A percentile compares a stretch with the other conserved stretches of the same genome.
Conservation (phyloP, 441 rosid species). For the Mallotus repandus region DNA sequence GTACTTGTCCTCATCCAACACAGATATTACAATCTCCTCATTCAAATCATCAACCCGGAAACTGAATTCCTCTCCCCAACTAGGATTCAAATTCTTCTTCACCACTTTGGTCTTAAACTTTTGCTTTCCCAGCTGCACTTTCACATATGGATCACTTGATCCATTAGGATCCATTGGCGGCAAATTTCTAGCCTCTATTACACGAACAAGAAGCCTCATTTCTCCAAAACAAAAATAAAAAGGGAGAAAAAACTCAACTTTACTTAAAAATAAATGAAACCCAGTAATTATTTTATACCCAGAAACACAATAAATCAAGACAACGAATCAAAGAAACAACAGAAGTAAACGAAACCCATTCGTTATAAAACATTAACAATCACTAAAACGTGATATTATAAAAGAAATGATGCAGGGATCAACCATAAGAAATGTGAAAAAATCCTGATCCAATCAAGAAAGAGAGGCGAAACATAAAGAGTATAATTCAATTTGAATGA, state of each 20-base stretch:
- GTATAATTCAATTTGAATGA: neutral
- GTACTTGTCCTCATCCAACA: slow-evolving; percentile 90
- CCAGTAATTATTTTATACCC: neutral
- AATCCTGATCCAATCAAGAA: neutral
- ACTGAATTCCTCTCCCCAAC: slow-evolving; percentile 84
- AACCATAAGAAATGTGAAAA: neutral
- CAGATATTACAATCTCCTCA: slow-evolving; percentile 70
- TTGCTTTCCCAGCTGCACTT: slow-evolving; percentile 73
- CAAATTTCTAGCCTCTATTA: slow-evolving; percentile 77
- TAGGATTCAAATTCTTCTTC: slow-evolving; percentile 83
- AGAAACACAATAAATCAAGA: neutral
- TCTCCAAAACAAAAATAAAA: neutral
- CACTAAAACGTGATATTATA: neutral
- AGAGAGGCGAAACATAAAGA: neutral
- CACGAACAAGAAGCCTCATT: slow-evolving; percentile 79
- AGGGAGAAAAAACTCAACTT: neutral
- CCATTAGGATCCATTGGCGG: slow-evolving; percentile 87
- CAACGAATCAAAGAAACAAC: neutral
- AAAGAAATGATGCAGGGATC: neutral
- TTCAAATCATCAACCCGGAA: slow-evolving; percentile 93
- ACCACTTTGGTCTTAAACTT: slow-evolving; percentile 77
- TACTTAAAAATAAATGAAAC: slow-evolving; percentile 4
- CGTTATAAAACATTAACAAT: neutral
- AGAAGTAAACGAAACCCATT: slow-evolving; percentile 2
- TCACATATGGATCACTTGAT: slow-evolving; percentile 81